Evolutionary conservation across 2,329 filamentous ascomycete genomes (phyloP), one percentile per base, ranked within the genome.

Genomic region (Aspergillus chevalieri): DNA sequence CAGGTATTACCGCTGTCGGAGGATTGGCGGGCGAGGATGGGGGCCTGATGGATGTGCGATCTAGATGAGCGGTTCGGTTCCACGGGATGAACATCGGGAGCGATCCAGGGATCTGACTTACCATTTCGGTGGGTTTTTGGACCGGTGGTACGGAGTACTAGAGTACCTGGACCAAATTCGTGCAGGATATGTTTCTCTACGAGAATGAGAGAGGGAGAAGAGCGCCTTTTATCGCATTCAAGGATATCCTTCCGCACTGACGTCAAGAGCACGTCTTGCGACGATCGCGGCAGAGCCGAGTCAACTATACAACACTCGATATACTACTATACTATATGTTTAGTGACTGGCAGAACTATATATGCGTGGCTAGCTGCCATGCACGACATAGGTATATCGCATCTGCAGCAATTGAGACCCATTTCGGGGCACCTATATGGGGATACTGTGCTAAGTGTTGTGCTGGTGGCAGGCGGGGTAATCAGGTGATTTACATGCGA

Each of bases 1-100:
- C 65, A 69, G 38, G 15, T 41, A 14, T 21, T 12, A 21, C 19
- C 17, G 34, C 34, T 38, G 46, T 53, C 54, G 38, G 52, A 44
- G n/a, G 44, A 44, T 45, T 64, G 63, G 10, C 65, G 63, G 2
- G 59, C 26, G 22, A n/a, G 21, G 3, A 28, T 4, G 7, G 42
- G 22, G 12, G 42, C 22, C 42, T 44, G 21, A 5, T 14, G 15
- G 14, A 43, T 26, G 41, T n/a, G 22, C 12, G 17, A 28, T 44
- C 14, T 15, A 14, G 39, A 19, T 24, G 19, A 21, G 21, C 12
- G 39, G 17, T 19, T 44, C 22, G 19, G 42, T 26, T 26, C n/a
- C 12, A 17, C 26, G 42, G 42, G 26, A 30, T 44, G 42, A 12
- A 28, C n/a, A 17, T 44, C n/a, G 15, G 38, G 38, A 41, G 19